Evolutionary conservation across 495 filamentous ascomycete species (phyloP).

Genomic region (Apiosordaria backusii): DNA sequence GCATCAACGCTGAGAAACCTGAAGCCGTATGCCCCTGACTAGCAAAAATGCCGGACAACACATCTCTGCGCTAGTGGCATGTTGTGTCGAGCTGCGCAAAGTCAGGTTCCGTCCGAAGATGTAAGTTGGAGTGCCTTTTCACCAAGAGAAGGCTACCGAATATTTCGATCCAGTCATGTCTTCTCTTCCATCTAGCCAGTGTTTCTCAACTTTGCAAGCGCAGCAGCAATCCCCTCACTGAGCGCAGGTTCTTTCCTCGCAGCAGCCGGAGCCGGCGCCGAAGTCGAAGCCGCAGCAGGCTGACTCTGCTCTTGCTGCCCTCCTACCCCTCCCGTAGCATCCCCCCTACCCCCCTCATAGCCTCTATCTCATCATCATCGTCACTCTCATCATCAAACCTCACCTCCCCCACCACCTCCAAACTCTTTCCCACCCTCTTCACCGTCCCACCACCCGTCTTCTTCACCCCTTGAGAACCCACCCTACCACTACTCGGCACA

Average conservation of each 20-base stretch:
- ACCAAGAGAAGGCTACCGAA: not conserved
- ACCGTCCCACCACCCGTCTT: not conserved
- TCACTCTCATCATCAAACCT: slow-evolving; percentile 15
- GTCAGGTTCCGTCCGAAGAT: not conserved
- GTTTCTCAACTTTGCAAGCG: slow-evolving; percentile 49
- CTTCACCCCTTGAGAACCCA: slow-evolving; percentile 16
- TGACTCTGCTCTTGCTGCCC: not conserved
- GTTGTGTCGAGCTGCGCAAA: slow-evolving; percentile 5
- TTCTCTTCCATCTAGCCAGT: slow-evolving; percentile 31
- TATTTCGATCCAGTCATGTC: not conserved
- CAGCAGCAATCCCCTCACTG: slow-evolving; percentile 52
- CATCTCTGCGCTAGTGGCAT: not conserved
- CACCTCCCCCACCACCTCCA: not conserved
- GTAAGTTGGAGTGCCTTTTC: not conserved
- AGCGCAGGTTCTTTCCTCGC: slow-evolving; percentile 37
- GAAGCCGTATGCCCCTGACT: not conserved
- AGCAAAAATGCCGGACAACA: not conserved
- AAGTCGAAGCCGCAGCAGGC: not conserved
- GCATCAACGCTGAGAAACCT: not conserved
- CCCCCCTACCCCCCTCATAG: slow-evolving; percentile 43
- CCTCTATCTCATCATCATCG: slow-evolving; percentile 47
- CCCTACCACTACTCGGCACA: not conserved
- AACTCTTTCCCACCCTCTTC: not conserved
- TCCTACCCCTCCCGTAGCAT: slow-evolving; percentile 21
- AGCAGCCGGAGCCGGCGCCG: not conserved